Conservation (phyloP, 2,329 filamentous ascomycete genomes). For the Verticillium nubilum region DNA sequence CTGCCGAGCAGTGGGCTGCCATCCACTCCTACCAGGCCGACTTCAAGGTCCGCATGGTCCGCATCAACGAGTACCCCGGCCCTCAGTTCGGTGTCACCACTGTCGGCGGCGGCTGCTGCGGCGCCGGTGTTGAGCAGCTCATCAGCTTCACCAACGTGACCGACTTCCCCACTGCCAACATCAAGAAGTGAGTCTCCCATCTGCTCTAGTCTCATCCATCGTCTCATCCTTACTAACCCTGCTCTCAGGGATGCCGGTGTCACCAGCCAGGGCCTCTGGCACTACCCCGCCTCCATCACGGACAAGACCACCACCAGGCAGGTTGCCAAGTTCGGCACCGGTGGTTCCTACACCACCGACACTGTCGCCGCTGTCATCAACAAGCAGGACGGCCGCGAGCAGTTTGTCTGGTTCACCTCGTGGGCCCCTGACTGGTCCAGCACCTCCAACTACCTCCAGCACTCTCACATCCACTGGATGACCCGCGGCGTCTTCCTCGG, state of each 20-base stretch:
- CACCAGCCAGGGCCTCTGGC: slow-evolving; percentile 47
- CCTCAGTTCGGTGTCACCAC: slow-evolving; percentile 36
- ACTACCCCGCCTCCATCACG: slow-evolving; percentile 52
- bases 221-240: slow-evolving; percentile 9
- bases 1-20: slow-evolving; percentile 47
- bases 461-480: slow-evolving; percentile 58
- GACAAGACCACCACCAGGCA: slow-evolving; percentile 47
- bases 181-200: slow-evolving; percentile 32
- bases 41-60: slow-evolving; percentile 56
- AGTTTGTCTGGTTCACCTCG: slow-evolving; percentile 56
- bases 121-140: slow-evolving; percentile 40
- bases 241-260: slow-evolving; percentile 30
- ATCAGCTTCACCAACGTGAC: slow-evolving; percentile 48
- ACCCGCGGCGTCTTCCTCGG: slow-evolving; percentile 53
- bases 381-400: slow-evolving; percentile 48
- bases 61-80: slow-evolving; percentile 51
- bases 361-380: slow-evolving; percentile 56
- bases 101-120: slow-evolving; percentile 36
- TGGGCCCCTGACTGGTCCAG: slow-evolving; percentile 38
- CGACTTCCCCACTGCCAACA: slow-evolving; percentile 47
- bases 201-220: neutral
- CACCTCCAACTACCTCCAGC: slow-evolving; percentile 53
- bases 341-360: slow-evolving; percentile 27
- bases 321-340: slow-evolving; percentile 47
- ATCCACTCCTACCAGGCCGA: slow-evolving; percentile 51